Evolutionary conservation across 306 rosid genomes (phyloP).

Genomic region (Geum urbanum): DNA sequence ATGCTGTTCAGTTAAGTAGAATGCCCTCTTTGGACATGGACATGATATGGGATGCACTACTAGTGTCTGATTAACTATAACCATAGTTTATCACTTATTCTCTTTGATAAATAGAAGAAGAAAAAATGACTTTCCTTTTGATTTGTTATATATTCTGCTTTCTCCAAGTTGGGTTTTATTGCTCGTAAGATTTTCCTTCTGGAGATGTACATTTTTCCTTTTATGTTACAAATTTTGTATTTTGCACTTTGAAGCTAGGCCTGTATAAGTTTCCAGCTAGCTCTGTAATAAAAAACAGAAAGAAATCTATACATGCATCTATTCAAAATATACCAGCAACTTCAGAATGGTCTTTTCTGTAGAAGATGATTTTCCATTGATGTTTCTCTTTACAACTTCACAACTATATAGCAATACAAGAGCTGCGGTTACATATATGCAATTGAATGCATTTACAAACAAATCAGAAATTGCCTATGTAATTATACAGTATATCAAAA

Average conservation of each 20-base stretch:
- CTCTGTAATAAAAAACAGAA: background rate
- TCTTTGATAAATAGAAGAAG: background rate
- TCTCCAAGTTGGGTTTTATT: background rate
- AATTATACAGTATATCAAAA: too few relatives aligned
- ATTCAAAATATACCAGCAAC: too few relatives aligned
- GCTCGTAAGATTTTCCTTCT: background rate
- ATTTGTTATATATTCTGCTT: conserved; percentile 6
- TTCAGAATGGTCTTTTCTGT: too few relatives aligned
- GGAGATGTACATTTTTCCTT: background rate
- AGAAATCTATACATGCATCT: background rate
- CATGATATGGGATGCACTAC: conserved; percentile 82
- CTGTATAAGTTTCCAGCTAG: background rate
- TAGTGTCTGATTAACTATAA: conserved; percentile 55
- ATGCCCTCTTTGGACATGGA: conserved; percentile 98
- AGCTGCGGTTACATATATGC: too few relatives aligned
- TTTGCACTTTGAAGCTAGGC: background rate
- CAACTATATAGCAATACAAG: too few relatives aligned
- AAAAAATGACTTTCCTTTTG: background rate
- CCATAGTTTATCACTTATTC: background rate
- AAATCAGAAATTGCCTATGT: too few relatives aligned
- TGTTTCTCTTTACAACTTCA: too few relatives aligned
- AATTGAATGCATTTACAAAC: too few relatives aligned
- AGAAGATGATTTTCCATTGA: too few relatives aligned
- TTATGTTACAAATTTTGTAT: background rate
- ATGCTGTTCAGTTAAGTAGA: conserved; percentile 79